These are phyloP conservation scores for Boletus sp. DNA, from an alignment of 1,284 basidiomycete species.

Conservation along the genomic window DNA sequence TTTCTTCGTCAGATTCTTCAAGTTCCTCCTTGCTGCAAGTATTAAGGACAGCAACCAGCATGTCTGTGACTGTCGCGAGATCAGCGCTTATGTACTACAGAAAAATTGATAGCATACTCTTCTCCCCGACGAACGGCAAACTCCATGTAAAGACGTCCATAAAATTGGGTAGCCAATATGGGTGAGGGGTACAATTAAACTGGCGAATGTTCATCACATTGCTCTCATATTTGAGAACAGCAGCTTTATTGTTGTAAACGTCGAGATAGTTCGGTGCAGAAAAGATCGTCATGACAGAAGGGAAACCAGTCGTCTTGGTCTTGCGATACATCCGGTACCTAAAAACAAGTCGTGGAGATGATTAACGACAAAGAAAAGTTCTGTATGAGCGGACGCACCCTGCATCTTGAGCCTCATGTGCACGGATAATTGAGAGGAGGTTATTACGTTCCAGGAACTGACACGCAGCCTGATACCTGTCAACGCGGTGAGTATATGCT, in stretches of 20 bases:
- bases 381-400: conserved; percentile 51
- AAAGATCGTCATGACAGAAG: conserved; percentile 96
- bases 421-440: conserved; percentile 90
- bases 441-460: conserved; percentile 93
- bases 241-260: conserved; percentile 96
- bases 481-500: conserved; percentile 4
- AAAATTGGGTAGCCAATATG: conserved; percentile 92
- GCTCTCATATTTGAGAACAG: conserved; percentile 94
- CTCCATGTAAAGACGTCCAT: conserved; percentile 95
- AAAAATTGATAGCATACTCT: no score
- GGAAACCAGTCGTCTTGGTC: conserved; percentile 89
- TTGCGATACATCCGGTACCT: conserved; percentile 97
- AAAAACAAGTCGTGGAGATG: conserved; percentile 4
- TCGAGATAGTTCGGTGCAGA: conserved; percentile 95
- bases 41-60: conserved; percentile 92
- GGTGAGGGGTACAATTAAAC: conserved; percentile 94
- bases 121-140: conserved; percentile 90
- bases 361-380: background rate
- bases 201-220: conserved; percentile 96
- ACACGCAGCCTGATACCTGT: conserved; percentile 85
- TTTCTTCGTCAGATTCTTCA: conserved; percentile 74
- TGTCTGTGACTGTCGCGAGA: conserved; percentile 74
- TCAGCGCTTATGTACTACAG: background rate
- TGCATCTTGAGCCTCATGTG: conserved; percentile 94
- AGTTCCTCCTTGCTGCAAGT: conserved; percentile 94